phyloP scores from a whole-genome alignment of 164 flowering plant genomes.

The Vitis riparia region DNA sequence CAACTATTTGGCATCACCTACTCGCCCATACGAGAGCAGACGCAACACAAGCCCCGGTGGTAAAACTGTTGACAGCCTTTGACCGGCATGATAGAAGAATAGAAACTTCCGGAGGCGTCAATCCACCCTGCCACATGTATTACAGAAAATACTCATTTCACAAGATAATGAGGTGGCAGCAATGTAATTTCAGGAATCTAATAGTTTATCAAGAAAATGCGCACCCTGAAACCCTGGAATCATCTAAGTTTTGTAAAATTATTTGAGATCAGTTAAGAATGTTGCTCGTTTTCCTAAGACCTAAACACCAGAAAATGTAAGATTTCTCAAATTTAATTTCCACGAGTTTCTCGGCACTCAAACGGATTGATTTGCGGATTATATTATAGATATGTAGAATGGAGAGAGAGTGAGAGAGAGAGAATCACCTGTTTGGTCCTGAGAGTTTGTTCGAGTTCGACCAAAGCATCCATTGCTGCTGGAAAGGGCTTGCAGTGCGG shows the following conservation, averaged over 20 bases:
- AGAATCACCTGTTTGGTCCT: slow-evolving; percentile 32
- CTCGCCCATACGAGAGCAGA: slow-evolving; percentile 46
- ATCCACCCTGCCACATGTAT: slow-evolving; percentile 24
- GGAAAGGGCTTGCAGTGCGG: neutral
- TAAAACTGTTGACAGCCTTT: slow-evolving; percentile 33
- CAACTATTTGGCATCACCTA: slow-evolving; percentile 10
- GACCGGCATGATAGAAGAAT: slow-evolving; percentile 33
- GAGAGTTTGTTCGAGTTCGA: slow-evolving; percentile 39
- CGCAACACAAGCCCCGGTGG: slow-evolving; percentile 29
- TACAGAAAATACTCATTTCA: neutral
- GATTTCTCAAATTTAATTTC: no score
- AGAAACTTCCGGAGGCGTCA: slow-evolving; percentile 47
- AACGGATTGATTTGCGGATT: no score
- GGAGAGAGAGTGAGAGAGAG: neutral
- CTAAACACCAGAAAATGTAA: no score
- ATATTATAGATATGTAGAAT: no score
- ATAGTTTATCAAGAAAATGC: no score
- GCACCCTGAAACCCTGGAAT: no score
- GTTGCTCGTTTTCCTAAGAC: no score
- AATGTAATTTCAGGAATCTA: no score
- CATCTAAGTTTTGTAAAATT: no score
- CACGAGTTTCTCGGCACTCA: no score
- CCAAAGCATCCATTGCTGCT: slow-evolving; percentile 37
- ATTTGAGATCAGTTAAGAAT: no score
- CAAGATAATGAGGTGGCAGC: neutral